phyloP scores from a whole-genome alignment of 2,329 filamentous ascomycete species.

The Trichoderma atroviride region DNA sequence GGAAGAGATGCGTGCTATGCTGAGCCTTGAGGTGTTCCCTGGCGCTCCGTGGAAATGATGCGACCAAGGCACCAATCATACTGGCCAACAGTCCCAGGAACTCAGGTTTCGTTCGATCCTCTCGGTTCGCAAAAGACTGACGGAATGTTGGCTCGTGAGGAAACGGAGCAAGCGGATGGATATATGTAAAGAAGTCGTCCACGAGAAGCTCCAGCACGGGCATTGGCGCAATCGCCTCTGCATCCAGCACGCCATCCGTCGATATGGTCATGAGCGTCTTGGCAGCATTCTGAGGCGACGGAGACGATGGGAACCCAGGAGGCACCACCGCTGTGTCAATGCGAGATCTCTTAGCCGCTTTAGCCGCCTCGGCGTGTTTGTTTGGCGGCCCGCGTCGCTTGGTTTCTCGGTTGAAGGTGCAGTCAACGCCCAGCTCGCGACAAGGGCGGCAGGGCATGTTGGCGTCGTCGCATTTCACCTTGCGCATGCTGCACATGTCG shows the following conservation, averaged over 20 bases:
- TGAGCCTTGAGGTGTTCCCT: constrained; percentile 68
- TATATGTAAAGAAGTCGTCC: constrained; percentile 82
- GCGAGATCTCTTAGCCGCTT: constrained; percentile 53
- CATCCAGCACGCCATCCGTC: constrained; percentile 50
- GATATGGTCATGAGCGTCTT: constrained; percentile 53
- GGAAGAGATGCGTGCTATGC: constrained; percentile 65
- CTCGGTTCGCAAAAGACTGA: constrained; percentile 65
- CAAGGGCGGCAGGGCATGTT: constrained; percentile 61
- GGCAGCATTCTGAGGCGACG: constrained; percentile 51
- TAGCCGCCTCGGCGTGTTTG: constrained; percentile 60
- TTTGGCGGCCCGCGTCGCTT: constrained; percentile 63
- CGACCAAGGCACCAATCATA: constrained; percentile 74
- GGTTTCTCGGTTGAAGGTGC: constrained; percentile 59
- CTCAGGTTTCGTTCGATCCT: constrained; percentile 66
- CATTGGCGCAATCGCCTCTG: constrained; percentile 72
- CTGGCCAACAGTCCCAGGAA: constrained; percentile 73
- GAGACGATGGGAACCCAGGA: constrained; percentile 38
- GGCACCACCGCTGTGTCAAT: constrained; percentile 36
- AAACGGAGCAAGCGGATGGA: constrained; percentile 76
- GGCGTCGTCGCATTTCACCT: constrained; percentile 63
- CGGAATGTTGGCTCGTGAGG: constrained; percentile 79
- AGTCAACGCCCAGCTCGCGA: constrained; percentile 58
- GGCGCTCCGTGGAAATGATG: constrained; percentile 74
- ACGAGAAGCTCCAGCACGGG: constrained; percentile 69
- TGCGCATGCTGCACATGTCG: constrained; percentile 64